A percentile compares a stretch with the other conserved stretches of the same genome.
Evolutionary conservation across 805 yeast genomes (phyloP).

Genomic region (Candida hispaniensis): DNA sequence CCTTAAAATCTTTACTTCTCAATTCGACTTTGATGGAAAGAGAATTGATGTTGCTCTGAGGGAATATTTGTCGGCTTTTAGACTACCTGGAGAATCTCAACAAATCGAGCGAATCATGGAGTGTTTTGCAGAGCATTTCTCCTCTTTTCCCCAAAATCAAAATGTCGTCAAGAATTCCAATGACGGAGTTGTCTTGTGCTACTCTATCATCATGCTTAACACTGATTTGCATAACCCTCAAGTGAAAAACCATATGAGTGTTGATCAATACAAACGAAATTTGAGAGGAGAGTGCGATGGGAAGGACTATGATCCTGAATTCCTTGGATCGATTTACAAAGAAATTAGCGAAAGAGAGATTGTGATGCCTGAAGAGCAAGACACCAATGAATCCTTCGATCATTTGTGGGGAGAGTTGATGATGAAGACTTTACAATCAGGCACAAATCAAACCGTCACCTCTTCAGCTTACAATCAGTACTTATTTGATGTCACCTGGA

Average conservation of each 20-base stretch:
- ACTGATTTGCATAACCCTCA: slow-evolving; percentile 92
- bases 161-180: slow-evolving; percentile 36
- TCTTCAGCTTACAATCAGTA: slow-evolving; percentile 53
- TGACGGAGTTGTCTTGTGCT: slow-evolving; percentile 71
- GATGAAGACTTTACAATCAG: slow-evolving; percentile 21
- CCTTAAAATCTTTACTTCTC: slow-evolving; percentile 50
- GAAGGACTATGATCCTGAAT: slow-evolving; percentile 77
- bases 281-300: slow-evolving; percentile 65
- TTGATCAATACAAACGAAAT: slow-evolving; percentile 70
- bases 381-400: slow-evolving; percentile 85
- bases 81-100: slow-evolving; percentile 96
- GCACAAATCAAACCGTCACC: slow-evolving; percentile 17
- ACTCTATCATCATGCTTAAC: slow-evolving; percentile 86
- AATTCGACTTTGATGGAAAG: slow-evolving; percentile 64
- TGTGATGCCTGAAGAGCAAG: slow-evolving; percentile 96
- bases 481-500: slow-evolving; percentile 54
- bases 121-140: slow-evolving; percentile 71
- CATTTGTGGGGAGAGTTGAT: slow-evolving; percentile 41
- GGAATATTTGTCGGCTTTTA: slow-evolving; percentile 64
- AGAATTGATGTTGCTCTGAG: slow-evolving; percentile 93
- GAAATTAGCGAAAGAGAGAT: slow-evolving; percentile 81
- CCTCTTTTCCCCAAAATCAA: slow-evolving; percentile 27
- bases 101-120: slow-evolving; percentile 91
- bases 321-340: slow-evolving; percentile 64
- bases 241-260: slow-evolving; percentile 81